A percentile compares a stretch with the other conserved stretches of the same genome.
These are phyloP conservation scores for Chaetomidium leptoderma DNA, from an alignment of 495 filamentous ascomycete genomes.

Conservation along the genomic window DNA sequence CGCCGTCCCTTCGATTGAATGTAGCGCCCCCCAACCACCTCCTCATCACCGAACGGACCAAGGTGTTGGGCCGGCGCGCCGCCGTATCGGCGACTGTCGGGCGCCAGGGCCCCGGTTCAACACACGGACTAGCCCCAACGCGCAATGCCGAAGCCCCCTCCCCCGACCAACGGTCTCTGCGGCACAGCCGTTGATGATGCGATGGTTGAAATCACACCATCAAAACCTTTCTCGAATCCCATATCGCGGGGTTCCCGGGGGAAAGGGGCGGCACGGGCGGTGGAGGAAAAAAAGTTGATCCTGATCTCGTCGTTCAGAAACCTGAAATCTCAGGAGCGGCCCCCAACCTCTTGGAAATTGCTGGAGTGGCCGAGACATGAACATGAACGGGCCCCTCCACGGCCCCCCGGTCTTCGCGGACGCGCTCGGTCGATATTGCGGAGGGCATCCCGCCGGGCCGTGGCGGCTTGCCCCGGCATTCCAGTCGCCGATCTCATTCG, in stretches of 20 bases:
- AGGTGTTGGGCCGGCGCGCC: neutral
- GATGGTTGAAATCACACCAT: no score
- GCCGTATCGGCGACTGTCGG: neutral
- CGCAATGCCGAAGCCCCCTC: neutral
- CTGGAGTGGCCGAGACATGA: neutral
- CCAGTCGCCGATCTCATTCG: neutral
- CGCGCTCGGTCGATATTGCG: constrained; percentile 5
- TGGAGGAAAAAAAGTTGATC: no score
- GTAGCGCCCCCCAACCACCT: neutral
- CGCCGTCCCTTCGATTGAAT: neutral
- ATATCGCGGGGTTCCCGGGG: no score
- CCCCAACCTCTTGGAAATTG: no score
- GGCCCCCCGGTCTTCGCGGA: neutral
- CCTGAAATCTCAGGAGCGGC: no score
- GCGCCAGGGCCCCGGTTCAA: no score
- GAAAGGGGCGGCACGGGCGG: no score
- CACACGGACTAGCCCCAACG: neutral
- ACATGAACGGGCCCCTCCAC: neutral
- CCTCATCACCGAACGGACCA: neutral
- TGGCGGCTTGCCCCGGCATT: neutral
- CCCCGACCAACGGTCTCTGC: no score
- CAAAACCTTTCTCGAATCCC: no score
- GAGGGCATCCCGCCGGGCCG: constrained; percentile 20
- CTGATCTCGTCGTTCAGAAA: no score
- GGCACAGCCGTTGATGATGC: no score